Conservation (phyloP, 2,329 filamentous ascomycete genomes). For the Ramularia collo-cygni region DNA sequence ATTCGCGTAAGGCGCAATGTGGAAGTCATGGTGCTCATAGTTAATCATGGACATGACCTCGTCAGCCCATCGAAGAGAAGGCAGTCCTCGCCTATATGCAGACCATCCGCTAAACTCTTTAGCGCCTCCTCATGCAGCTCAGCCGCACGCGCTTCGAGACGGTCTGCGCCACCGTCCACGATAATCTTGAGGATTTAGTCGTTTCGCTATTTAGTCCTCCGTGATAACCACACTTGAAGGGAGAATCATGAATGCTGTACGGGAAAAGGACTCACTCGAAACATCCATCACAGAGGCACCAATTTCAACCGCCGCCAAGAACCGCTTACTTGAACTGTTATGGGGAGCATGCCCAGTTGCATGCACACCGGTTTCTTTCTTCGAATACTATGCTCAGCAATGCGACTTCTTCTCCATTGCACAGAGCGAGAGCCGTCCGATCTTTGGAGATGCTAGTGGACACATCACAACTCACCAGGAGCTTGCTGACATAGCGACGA, state of each 20-base stretch:
- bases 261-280: background rate
- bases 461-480: conserved; percentile 4
- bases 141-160: background rate
- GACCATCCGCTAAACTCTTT: too few relatives aligned
- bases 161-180: too few relatives aligned
- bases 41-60: too few relatives aligned
- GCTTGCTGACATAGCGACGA: conserved; percentile 2
- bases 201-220: too few relatives aligned
- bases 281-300: conserved; percentile 1
- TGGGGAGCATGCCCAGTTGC: background rate
- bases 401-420: conserved; percentile 8
- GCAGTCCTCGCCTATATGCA: too few relatives aligned
- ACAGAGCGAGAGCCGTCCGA: background rate
- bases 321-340: conserved; percentile 1
- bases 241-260: background rate
- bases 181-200: too few relatives aligned
- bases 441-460: background rate
- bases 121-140: background rate
- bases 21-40: conserved; percentile 3
- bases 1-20: conserved; percentile 1
- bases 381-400: conserved; percentile 8
- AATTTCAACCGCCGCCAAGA: conserved; percentile 1
- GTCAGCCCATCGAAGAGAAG: too few relatives aligned
- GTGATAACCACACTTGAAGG: too few relatives aligned
- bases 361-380: conserved; percentile 1